Evolutionary conservation across 164 flowering plant species (phyloP), one percentile per base, ranked within the genome.

Genomic region (Vitis rupestris): DNA sequence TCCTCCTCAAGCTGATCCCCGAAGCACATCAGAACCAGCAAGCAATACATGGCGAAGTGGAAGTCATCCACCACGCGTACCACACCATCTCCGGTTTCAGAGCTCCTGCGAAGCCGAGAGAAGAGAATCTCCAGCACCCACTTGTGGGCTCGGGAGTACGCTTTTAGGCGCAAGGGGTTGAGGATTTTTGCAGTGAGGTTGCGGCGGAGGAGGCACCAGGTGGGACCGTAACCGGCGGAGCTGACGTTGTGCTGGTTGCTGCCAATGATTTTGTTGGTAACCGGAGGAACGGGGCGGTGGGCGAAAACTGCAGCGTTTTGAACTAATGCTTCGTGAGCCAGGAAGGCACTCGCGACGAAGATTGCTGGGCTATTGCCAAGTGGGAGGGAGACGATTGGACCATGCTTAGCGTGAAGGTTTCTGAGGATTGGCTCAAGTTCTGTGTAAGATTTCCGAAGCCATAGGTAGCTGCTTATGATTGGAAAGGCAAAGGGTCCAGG

Each of bases 321-420:
- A 62, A 87, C 65, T 2, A 87, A 76, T 29, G 85, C 83, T 4
- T 75, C 67, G 76, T 84, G 83, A 50, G 86, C 86, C 2, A 82
- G 60, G 47, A 60, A n/a, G 54, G 59, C 83, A 67, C 54, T 59
- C 56, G 74, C 31, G 16, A 87, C 23, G 74, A 83, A 82, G 66
- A 87, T 74, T 30, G 74, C 14, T 1, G 78, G 75, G 10, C 76
- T 70, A 8, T 67, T n/a, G 17, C 82, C 83, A 47, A 81, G 12
- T 4, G 14, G 74, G 67, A 87, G 52, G 47, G 85, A 65, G 63
- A 82, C 30, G 62, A 85, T 75, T 3, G 91, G 86, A n/a, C 91
- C 91, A 59, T 76, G 67, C 48, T 71, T 74, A 71, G 66, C 44
- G 44, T 49, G 69, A 51, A 85, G 78, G 49, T 53, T 9, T 1